Evolutionary conservation across 2,329 filamentous ascomycete genomes (phyloP), one percentile per base, ranked within the genome.

Genomic region (Bertia moriformis): DNA sequence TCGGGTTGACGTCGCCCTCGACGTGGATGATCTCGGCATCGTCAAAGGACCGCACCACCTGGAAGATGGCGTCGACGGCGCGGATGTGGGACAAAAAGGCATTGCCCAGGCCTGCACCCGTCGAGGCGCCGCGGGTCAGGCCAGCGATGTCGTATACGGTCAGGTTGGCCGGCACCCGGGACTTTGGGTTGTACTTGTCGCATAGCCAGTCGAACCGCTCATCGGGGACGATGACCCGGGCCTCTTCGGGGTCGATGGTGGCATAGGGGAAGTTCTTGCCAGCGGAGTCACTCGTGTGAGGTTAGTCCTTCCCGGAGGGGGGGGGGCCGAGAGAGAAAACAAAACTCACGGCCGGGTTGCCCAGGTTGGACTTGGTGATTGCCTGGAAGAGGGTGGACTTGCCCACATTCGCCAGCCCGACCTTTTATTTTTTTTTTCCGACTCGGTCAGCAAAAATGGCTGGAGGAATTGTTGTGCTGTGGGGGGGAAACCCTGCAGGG

Each of bases 11-110:
- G 53, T 98, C 91, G 58, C 91, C 91, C 71, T 98, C 91, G 48
- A 98, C 88, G 73, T 98, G 91, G 52, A 95, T 96, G 54, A 98
- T 98, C 66, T 98, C 91, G 43, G 89, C 91, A 69, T 98, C 91
- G 57, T 98, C 91, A 65, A 98, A 95, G 66, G 84, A 93, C 52
- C 88, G 80, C 27, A 95, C 88, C 33, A 95, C 88, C 62, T 94
- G 85, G 71, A 94, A 95, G 63, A 95, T 93, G 61, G 88, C 88
- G 69, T 95, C 88, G 61, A 95, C 88, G 40, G 91, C 91, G 58
- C 91, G 86, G 52, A 98, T 98, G 63, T 98, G 91, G 27, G 91
- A 96, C 66, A 98, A 69, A 77, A 98, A 98, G 50, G 89, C 77
- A 60, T 98, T 98, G 54, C 91, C 91, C 44, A 98, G 81, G 71